phyloP scores from a whole-genome alignment of 768 basidiomycete species.

The Pisolithus microcarpus region DNA sequence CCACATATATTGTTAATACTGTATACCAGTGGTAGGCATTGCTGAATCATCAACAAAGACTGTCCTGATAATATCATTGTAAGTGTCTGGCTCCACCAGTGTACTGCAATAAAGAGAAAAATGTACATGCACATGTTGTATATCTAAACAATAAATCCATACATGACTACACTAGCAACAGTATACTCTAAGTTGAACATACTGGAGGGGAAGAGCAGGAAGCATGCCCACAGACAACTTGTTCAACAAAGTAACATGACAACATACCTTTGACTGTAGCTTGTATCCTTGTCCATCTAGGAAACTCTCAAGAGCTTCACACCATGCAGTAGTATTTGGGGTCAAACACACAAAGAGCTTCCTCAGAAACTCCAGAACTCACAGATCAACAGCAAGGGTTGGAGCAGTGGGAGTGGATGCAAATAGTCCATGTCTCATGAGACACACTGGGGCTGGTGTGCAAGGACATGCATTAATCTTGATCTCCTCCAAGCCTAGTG shows the following conservation, averaged over 20 bases:
- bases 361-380: slow-evolving; percentile 23
- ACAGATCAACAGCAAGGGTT: slow-evolving; percentile 25
- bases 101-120: no score
- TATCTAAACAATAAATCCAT: no score
- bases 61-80: slow-evolving; percentile 11
- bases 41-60: slow-evolving; percentile 16
- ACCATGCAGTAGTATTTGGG: slow-evolving; percentile 10
- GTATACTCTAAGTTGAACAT: no score
- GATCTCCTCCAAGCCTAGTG: slow-evolving; percentile 5
- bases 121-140: no score
- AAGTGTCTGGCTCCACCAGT: no score
- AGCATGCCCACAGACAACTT: no score
- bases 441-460: slow-evolving; percentile 15
- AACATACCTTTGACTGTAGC: slow-evolving; percentile 8
- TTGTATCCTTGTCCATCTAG: slow-evolving; percentile 7
- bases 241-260: no score
- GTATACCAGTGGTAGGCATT: slow-evolving; percentile 22
- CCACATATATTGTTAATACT: slow-evolving; percentile 2
- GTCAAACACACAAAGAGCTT: slow-evolving; percentile 7
- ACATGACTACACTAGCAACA: no score
- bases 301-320: slow-evolving; percentile 10
- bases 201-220: no score
- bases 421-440: slow-evolving; percentile 20
- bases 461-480: slow-evolving; percentile 6
- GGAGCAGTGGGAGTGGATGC: slow-evolving; percentile 23